These are phyloP conservation scores for Paracoccidioides brasiliensis DNA, from an alignment of 2,329 filamentous ascomycete species.

Conservation along the genomic window DNA sequence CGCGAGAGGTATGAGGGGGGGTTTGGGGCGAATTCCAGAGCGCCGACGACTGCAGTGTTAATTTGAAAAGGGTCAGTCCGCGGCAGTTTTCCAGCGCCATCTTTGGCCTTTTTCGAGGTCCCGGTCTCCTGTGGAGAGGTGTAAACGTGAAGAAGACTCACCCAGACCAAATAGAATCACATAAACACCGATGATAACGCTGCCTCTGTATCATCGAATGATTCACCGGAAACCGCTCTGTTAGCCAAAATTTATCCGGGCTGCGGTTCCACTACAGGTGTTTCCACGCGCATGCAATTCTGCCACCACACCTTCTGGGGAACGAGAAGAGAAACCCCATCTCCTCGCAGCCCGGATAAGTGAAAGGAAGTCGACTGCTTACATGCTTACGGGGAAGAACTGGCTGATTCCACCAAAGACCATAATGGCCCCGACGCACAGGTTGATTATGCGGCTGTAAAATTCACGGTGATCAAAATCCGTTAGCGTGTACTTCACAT, in stretches of 20 bases:
- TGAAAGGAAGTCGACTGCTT: constrained; percentile 8
- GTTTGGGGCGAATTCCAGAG: constrained; percentile 68
- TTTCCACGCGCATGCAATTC: no score
- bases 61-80: neutral
- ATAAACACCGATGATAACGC: constrained; percentile 70
- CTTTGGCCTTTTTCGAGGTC: no score
- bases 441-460: constrained; percentile 80
- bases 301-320: no score
- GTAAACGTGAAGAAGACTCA: constrained; percentile 31
- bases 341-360: neutral
- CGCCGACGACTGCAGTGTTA: constrained; percentile 45
- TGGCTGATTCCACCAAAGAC: constrained; percentile 59
- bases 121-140: neutral
- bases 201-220: constrained; percentile 38
- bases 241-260: neutral
- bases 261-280: neutral
- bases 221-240: neutral
- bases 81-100: neutral
- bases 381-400: constrained; percentile 31
- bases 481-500: constrained; percentile 13
- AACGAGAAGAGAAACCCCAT: neutral
- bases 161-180: constrained; percentile 81
- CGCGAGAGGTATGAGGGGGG: constrained; percentile 84
- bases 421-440: constrained; percentile 77
- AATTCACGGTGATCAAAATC: constrained; percentile 8